Base-by-base conservation (phyloP, 305 asterid genomes). In the Fraxinus greggii region DNA sequence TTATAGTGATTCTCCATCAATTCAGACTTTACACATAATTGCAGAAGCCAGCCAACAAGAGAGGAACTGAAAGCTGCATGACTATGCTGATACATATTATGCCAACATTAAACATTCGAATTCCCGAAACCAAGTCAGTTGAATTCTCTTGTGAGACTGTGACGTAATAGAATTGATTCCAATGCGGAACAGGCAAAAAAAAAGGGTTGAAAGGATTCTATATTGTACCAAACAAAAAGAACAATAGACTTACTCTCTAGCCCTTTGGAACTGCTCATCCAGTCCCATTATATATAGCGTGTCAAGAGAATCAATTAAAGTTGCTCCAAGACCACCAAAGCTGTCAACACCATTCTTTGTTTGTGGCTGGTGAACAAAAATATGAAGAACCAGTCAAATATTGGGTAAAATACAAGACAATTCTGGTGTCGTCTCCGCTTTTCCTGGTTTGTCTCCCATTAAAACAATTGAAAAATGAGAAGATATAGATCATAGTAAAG, bases 301-400 rank as follows among this genome's bases (percentile, higher is more conserved):
- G 89, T 96, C 99, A 77, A 96, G 98, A 83, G 98, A 86, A 91
- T 96, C 99, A 86, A 96, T 87, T 78, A 96, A 82, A 82, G 99
- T 96, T 69, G 99, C 99, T 86, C 99, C 99, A 86, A 96, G 98
- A 67, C 99, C 99, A 86, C 99, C 99, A 81, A 96, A 96, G 95
- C 99, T 96, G 86, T 96, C 92, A 84, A 96, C 92, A 9, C 99
- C 98, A 75, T 79, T 92, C 89, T 90, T 92, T 24, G 99, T 76
- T 83, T 94, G 98, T 59, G 99, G 99, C 99, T 96, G 92, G 81
- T 81, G 87, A 87, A 83, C 79, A 84, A 79, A 78, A 80, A 80
- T 81, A 69, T 35, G 76, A 72, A 85, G 61, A 72, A 88, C 19
- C 21, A 83, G 75, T 76, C 78, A 67, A 3, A 65, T 8, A 36